phyloP scores from a whole-genome alignment of 2,329 filamentous ascomycete species.

The Monosporascus sp. region DNA sequence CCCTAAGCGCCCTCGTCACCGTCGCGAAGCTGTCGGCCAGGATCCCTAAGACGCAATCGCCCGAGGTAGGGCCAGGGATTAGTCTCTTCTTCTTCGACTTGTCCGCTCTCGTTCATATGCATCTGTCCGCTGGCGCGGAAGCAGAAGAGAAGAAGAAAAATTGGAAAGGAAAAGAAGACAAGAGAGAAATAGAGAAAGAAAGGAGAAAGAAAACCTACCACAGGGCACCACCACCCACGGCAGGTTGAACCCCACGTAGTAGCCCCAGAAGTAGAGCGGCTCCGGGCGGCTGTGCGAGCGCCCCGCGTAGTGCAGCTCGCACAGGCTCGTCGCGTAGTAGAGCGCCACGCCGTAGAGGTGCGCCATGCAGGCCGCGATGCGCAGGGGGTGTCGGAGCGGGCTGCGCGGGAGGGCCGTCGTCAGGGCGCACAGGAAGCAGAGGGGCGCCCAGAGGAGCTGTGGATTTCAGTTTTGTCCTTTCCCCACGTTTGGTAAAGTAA shows the following conservation, averaged over 20 bases:
- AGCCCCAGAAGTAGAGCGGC: constrained; percentile 57
- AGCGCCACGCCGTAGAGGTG: constrained; percentile 59
- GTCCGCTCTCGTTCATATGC: neutral
- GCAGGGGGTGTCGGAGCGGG: constrained; percentile 44
- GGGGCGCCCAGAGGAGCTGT: constrained; percentile 54
- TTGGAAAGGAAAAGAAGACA: neutral
- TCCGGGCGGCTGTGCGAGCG: constrained; percentile 54
- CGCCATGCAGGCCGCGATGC: constrained; percentile 45
- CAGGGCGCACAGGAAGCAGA: constrained; percentile 45
- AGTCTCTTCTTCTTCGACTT: neutral
- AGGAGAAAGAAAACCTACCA: constrained; percentile 34
- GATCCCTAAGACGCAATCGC: constrained; percentile 16
- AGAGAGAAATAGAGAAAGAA: neutral
- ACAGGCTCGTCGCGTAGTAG: constrained; percentile 55
- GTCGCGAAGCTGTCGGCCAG: constrained; percentile 21
- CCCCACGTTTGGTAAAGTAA: neutral
- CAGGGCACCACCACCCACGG: constrained; percentile 55
- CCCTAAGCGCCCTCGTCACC: constrained; percentile 18
- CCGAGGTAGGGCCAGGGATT: neutral
- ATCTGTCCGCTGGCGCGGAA: neutral
- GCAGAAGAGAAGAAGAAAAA: neutral
- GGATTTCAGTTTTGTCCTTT: neutral
- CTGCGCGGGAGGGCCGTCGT: constrained; percentile 36
- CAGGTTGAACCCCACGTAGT: constrained; percentile 56
- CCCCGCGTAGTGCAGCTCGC: constrained; percentile 40